Conservation (phyloP, 495 filamentous ascomycete species). For the Penicillium atrosanguineum region DNA sequence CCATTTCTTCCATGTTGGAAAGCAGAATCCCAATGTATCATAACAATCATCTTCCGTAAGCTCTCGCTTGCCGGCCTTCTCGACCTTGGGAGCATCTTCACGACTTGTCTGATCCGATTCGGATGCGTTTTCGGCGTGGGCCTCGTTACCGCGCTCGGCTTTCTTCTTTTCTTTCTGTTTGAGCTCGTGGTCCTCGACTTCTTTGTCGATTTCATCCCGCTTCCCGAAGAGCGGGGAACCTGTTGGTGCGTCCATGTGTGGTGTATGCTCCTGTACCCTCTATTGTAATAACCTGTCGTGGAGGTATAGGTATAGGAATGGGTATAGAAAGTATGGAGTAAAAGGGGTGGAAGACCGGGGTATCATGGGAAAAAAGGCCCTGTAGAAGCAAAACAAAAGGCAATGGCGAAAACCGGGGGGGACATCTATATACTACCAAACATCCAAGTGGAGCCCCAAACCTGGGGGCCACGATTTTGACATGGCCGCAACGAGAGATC, state of each 20-base stretch:
- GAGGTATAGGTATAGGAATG: not conserved
- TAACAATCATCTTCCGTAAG: conserved; percentile 61
- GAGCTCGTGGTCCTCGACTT: not conserved
- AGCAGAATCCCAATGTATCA: conserved; percentile 63
- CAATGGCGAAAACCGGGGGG: not conserved
- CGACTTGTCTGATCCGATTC: conserved; percentile 12
- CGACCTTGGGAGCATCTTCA: conserved; percentile 9
- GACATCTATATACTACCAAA: not conserved
- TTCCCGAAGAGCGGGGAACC: conserved; percentile 12
- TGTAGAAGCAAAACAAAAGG: not conserved
- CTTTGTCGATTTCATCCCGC: conserved; percentile 6
- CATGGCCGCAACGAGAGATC: not conserved
- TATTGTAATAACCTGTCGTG: not conserved
- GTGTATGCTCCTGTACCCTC: not conserved
- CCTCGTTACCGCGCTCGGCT: conserved; percentile 9
- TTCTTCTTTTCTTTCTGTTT: conserved; percentile 1
- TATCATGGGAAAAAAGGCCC: conserved; percentile 12
- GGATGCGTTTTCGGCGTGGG: conserved; percentile 20
- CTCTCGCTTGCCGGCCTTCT: conserved; percentile 48
- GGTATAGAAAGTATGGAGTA: not conserved
- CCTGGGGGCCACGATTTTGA: not conserved
- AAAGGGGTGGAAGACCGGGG: not conserved
- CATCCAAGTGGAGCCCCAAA: not conserved
- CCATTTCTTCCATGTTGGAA: conserved; percentile 71
- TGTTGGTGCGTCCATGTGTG: conserved; percentile 6